Conservation (phyloP, 768 basidiomycete species). For the Collybia sordida region DNA sequence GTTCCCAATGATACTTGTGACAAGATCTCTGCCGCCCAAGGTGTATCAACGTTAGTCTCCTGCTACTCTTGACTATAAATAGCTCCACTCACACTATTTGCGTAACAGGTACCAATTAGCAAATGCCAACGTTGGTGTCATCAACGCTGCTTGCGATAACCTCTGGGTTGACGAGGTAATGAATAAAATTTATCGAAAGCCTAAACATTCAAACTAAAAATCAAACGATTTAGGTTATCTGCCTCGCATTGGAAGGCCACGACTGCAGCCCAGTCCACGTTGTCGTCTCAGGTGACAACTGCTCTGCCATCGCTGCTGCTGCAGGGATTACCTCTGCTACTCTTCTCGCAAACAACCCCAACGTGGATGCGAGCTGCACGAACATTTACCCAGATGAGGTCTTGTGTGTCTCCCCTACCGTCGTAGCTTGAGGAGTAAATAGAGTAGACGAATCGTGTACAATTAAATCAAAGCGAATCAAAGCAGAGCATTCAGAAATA, state of each 20-base stretch:
- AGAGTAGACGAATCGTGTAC: no score
- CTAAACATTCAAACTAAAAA: neutral
- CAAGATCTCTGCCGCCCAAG: constrained; percentile 44
- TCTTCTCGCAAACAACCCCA: constrained; percentile 64
- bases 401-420: constrained; percentile 15
- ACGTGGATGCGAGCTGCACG: constrained; percentile 48
- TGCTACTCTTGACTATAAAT: neutral
- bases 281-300: constrained; percentile 49
- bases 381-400: constrained; percentile 67
- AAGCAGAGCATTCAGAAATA: no score
- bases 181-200: neutral
- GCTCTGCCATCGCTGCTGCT: constrained; percentile 37
- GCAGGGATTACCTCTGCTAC: constrained; percentile 44
- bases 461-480: no score
- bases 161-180: constrained; percentile 49
- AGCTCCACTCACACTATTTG: neutral
- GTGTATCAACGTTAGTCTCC: constrained; percentile 44
- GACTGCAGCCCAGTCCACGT: constrained; percentile 58
- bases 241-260: constrained; percentile 54
- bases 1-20: constrained; percentile 54
- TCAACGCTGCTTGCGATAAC: constrained; percentile 57
- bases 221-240: constrained; percentile 35
- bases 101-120: constrained; percentile 55
- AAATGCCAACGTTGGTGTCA: constrained; percentile 43
- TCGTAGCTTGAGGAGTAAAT: no score